phyloP scores from a whole-genome alignment of 2,329 filamentous ascomycete genomes.

The Exophiala sp. region DNA sequence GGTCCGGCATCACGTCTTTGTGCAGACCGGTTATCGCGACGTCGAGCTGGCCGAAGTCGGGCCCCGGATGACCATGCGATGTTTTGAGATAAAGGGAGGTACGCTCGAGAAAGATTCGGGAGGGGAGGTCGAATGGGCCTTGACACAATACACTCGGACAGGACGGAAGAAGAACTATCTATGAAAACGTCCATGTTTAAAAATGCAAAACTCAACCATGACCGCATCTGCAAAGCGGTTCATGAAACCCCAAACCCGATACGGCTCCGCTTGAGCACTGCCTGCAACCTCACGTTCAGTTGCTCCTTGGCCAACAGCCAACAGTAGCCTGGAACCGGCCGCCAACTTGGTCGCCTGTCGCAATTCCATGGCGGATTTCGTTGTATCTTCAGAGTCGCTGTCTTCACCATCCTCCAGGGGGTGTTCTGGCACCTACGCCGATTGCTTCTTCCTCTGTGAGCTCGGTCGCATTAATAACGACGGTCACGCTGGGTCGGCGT shows the following conservation, averaged over 20 bases:
- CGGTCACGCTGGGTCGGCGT: slow-evolving; percentile 12
- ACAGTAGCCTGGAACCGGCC: no score
- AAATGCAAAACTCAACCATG: no score
- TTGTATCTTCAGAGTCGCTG: background rate
- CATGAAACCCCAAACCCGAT: no score
- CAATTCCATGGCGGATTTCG: background rate
- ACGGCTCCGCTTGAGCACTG: no score
- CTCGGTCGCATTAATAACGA: slow-evolving; percentile 9
- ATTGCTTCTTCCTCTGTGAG: slow-evolving; percentile 30
- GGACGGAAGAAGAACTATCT: slow-evolving; percentile 93
- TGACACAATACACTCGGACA: slow-evolving; percentile 92
- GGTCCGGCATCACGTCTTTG: slow-evolving; percentile 88
- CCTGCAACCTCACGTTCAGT: no score
- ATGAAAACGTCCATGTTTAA: slow-evolving; percentile 42
- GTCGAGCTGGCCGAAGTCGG: slow-evolving; percentile 87
- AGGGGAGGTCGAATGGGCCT: slow-evolving; percentile 91
- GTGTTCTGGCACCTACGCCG: slow-evolving; percentile 27
- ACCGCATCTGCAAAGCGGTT: no score
- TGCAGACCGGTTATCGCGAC: slow-evolving; percentile 81
- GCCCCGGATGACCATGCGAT: slow-evolving; percentile 92
- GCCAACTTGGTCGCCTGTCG: background rate
- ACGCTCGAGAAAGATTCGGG: slow-evolving; percentile 80
- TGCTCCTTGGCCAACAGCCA: no score
- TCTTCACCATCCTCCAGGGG: slow-evolving; percentile 17
- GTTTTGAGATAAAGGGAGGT: slow-evolving; percentile 87